Conservation (phyloP, 2,329 filamentous ascomycete species). For the Eutypa lata region DNA sequence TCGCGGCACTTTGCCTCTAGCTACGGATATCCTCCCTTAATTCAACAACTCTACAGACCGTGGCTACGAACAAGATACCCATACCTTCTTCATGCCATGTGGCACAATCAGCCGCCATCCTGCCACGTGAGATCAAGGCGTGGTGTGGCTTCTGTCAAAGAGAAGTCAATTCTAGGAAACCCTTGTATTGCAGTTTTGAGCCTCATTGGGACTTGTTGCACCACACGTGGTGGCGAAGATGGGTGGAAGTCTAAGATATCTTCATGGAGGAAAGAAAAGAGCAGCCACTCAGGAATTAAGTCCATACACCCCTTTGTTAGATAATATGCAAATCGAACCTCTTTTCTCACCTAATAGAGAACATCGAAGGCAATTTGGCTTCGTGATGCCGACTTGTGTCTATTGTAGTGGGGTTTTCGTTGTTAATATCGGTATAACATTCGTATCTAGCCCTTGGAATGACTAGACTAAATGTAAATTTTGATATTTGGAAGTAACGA, state of each 20-base stretch:
- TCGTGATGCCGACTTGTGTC: not conserved
- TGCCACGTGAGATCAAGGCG: not conserved
- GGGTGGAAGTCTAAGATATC: not conserved
- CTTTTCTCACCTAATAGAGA: not conserved
- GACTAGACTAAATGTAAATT: not conserved
- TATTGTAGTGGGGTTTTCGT: not conserved
- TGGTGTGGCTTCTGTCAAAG: not conserved
- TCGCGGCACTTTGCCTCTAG: too few relatives aligned
- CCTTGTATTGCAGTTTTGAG: not conserved
- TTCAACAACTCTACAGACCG: too few relatives aligned
- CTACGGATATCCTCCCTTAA: too few relatives aligned
- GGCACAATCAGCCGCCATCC: not conserved
- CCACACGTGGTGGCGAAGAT: not conserved
- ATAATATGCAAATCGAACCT: too few relatives aligned
- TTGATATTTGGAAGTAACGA: too few relatives aligned
- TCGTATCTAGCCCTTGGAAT: too few relatives aligned
- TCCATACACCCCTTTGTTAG: not conserved
- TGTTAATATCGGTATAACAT: not conserved
- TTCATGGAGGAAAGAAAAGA: not conserved
- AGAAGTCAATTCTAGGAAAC: not conserved
- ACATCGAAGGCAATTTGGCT: not conserved
- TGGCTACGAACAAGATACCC: too few relatives aligned
- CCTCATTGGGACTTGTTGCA: not conserved
- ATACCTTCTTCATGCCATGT: not conserved
- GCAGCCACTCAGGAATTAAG: not conserved